Conservation (phyloP, 805 yeast genomes). For the Ascoidea asiatica region DNA sequence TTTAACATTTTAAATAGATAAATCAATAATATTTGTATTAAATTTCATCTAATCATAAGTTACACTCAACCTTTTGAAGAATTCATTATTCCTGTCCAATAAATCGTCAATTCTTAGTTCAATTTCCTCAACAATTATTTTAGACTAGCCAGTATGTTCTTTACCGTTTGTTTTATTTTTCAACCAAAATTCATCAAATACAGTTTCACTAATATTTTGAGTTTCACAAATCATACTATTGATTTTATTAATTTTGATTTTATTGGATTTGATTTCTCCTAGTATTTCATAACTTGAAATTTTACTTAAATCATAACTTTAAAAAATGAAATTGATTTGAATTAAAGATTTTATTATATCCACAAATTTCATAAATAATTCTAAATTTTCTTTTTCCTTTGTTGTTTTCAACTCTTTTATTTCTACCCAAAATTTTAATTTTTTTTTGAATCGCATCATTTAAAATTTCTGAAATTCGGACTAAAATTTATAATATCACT, state of each 20-base stretch:
- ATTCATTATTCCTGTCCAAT: too few species aligned
- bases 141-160: conserved; percentile 40
- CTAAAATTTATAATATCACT: conserved; percentile 11
- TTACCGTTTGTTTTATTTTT: conserved; percentile 41
- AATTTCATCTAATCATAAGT: too few species aligned
- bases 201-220: conserved; percentile 4
- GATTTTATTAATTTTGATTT: background rate
- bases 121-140: conserved; percentile 9
- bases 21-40: too few species aligned
- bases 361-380: conserved; percentile 38
- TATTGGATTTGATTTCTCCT: background rate
- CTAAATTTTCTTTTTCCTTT: conserved; percentile 14
- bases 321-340: conserved; percentile 2
- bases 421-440: conserved; percentile 8
- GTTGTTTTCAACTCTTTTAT: conserved; percentile 10
- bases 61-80: too few species aligned
- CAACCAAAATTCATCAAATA: conserved; percentile 21
- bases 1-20: too few species aligned
- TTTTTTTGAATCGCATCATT: conserved; percentile 11
- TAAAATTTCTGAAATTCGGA: background rate
- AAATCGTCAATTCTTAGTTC: conserved; percentile 2
- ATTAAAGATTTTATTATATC: conserved; percentile 25
- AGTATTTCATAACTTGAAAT: conserved; percentile 13
- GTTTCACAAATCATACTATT: background rate
- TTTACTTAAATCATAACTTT: conserved; percentile 7